Conservation (phyloP, 768 basidiomycete genomes). For the Macrolepiota fuliginosa region DNA sequence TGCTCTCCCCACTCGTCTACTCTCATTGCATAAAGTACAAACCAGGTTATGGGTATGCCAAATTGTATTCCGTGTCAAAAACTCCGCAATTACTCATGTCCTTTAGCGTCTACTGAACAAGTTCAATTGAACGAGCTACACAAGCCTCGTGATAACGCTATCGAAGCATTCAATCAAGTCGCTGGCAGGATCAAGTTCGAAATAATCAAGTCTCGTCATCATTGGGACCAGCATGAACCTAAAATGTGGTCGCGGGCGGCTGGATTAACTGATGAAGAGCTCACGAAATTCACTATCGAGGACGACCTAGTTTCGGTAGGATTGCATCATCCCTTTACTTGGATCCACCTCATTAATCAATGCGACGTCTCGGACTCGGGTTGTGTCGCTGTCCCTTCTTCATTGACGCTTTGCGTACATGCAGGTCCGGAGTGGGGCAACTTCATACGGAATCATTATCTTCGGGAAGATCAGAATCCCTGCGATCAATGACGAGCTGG, state of each 20-base stretch:
- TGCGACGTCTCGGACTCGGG: neutral
- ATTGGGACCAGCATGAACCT: conserved; percentile 75
- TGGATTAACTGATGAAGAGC: conserved; percentile 47
- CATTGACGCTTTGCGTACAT: neutral
- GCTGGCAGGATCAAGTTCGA: conserved; percentile 58
- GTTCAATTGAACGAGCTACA: conserved; percentile 60
- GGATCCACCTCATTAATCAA: neutral
- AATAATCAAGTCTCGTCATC: conserved; percentile 60
- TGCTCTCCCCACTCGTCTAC: neutral
- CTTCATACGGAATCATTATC: conserved; percentile 68
- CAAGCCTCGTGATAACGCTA: conserved; percentile 53
- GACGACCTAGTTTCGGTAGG: conserved; percentile 39
- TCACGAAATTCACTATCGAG: conserved; percentile 51
- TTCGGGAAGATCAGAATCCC: conserved; percentile 76
- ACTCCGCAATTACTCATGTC: neutral
- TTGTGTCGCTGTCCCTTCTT: neutral
- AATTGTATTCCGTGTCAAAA: neutral
- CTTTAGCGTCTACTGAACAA: conserved; percentile 53
- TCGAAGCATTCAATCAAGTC: conserved; percentile 63
- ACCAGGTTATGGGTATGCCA: conserved; percentile 15
- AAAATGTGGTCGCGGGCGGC: conserved; percentile 66
- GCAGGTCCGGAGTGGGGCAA: conserved; percentile 50
- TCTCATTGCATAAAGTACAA: neutral
- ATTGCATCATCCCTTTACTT: conserved; percentile 11
- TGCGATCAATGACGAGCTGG: conserved; percentile 57